Evolutionary conservation across 2,329 filamentous ascomycete genomes (phyloP), one percentile per base, ranked within the genome.

Genomic region (Teratosphaeria gauchensis): DNA sequence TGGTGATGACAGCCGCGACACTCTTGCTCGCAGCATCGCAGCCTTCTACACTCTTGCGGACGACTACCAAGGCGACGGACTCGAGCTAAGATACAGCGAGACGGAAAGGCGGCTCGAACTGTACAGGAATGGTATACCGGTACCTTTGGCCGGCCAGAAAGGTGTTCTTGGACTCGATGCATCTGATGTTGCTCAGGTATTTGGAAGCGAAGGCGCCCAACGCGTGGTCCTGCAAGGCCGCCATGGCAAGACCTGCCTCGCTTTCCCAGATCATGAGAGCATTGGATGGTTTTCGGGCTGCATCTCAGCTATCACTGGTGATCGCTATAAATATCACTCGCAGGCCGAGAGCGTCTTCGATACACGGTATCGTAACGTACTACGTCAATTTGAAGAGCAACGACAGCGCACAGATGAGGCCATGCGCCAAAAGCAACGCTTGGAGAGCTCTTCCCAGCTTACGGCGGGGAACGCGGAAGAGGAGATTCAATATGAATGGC

Each of bases 191-290:
- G 31, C 32, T 2, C 52, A 56, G 19, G 6, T 59, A 7, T 9
- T 33, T 9, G 32, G 21, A 19, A 16, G 32, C 28, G 5, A 54
- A n/a, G 42, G 28, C 8, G 53, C 4, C 16, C 4, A 1, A 14
- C 2, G 38, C 5, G 58, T 62, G 16, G 42, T 48, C 42, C 1
- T 48, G n/a, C 16, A 48, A 21, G 42, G 42, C 21, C 61, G 58
- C 32, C 54, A 58, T 32, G 61, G 62, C 12, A 31, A 54, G 7
- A 60, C 63, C 9, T 63, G 58, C 55, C 38, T 64, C 31, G 46
- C 51, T 8, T 60, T 64, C 19, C 8, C 33, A 4, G 57, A 61
- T 30, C 9, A 51, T 4, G 9, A 33, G 1, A 56, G 46, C 14
- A 33, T 56, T 32, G 8, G 48, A 16, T 58, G 60, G 58, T 48